A percentile compares a stretch with the other conserved stretches of the same genome.
phyloP scores from a whole-genome alignment of 495 filamentous ascomycete genomes.

The Cercophora sp. region DNA sequence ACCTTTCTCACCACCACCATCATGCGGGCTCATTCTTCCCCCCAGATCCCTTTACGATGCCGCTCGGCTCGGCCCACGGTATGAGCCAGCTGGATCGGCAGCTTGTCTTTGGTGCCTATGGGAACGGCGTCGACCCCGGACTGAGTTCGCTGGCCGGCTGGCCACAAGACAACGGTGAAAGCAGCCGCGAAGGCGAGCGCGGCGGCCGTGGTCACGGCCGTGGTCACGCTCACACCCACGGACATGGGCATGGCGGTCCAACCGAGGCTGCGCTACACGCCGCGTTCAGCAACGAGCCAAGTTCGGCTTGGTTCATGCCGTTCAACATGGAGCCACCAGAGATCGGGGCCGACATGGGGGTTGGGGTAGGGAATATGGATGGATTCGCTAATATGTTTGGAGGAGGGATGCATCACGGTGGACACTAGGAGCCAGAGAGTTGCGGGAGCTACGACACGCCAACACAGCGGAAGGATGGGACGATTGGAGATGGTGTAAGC shows the following conservation, averaged over 20 bases:
- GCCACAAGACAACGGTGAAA: constrained; percentile 15
- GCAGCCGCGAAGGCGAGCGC: constrained; percentile 9
- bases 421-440: too few relatives aligned
- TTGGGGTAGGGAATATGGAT: constrained; percentile 32
- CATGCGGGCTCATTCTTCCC: constrained; percentile 42
- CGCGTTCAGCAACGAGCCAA: constrained; percentile 44
- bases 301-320: constrained; percentile 87
- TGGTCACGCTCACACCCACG: constrained; percentile 11
- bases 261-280: constrained; percentile 26
- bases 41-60: constrained; percentile 39
- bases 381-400: constrained; percentile 40
- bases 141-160: constrained; percentile 19
- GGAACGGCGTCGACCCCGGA: constrained; percentile 30
- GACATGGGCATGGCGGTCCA: constrained; percentile 5
- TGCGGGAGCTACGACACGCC: too few relatives aligned
- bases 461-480: too few relatives aligned
- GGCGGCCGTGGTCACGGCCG: constrained; percentile 11
- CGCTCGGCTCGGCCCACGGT: constrained; percentile 31
- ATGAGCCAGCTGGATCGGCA: constrained; percentile 68
- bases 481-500: too few relatives aligned
- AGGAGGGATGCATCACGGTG: constrained; percentile 25
- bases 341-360: constrained; percentile 47
- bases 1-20: constrained; percentile 31
- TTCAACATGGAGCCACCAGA: constrained; percentile 83
- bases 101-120: constrained; percentile 73